Evolutionary conservation across 140 eudicot genomes (phyloP), one percentile per base, ranked within the genome.

Genomic region (Flaveria floridana): DNA sequence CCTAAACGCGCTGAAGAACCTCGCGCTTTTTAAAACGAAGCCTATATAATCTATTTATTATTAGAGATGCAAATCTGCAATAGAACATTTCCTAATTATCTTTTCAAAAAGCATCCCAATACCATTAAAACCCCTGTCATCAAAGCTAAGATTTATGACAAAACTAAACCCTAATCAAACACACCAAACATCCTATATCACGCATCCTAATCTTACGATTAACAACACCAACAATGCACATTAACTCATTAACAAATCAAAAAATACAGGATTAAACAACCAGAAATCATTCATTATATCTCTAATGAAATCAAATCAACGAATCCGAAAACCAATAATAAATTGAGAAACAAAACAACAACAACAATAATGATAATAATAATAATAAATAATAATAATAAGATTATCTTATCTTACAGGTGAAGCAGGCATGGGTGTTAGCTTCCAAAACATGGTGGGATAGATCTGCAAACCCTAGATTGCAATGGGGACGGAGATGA

Each of bases 381-480:
- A 30, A 30, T 4, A 4, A 34, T 4, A 34, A 34, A 34, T 4
- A 34, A 34, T 4, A 34, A 34, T 0, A 34, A 6, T 5, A 34
- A 6, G 8, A 34, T 34, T 21, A 18, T 53, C 19, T 44, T n/a
- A 21, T n/a, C 96, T 88, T 77, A 92, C 98, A 21, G 96, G 98
- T 41, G 98, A 92, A 70, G 95, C 82, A 59, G 95, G 86, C 37
- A 88, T 78, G 26, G 92, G 46, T 28, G 92, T 78, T 48, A 92
- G 96, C 75, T 92, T 90, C 96, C 96, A 92, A 65, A 92, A 92
- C 98, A 92, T 92, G 57, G 37, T 73, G 78, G 73, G 68, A 59
- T 41, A 78, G 95, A 88, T 88, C 95, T 80, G 87, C 78, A 58
- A 83, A 80, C 86, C 85, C 82, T 76, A 79, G 65, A 72, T 21